phyloP scores from a whole-genome alignment of 345 rosid species.

The Sapria himalayana region DNA sequence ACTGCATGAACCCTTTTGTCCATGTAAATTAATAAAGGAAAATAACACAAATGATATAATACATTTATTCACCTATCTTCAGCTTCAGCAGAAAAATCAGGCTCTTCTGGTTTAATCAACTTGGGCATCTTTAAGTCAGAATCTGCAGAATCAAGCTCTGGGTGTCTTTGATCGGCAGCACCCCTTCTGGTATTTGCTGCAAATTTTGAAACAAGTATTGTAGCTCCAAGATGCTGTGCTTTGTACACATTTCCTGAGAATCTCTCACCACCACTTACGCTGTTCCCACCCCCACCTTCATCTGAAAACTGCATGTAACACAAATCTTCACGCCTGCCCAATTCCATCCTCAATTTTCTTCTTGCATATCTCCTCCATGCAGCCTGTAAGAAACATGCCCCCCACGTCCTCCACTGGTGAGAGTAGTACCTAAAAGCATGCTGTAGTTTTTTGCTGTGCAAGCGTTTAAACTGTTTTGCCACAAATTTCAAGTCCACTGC shows the following conservation, averaged over 20 bases:
- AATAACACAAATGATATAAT: no score
- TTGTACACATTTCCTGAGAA: constrained; percentile 8
- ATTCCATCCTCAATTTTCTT: constrained; percentile 43
- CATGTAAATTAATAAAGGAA: no score
- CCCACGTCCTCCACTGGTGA: constrained; percentile 85
- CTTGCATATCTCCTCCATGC: constrained; percentile 49
- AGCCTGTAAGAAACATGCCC: constrained; percentile 51
- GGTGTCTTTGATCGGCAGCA: constrained; percentile 14
- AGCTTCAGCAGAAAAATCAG: constrained; percentile 31
- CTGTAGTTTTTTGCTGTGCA: constrained; percentile 71
- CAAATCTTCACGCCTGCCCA: constrained; percentile 35
- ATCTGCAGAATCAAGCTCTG: constrained; percentile 22
- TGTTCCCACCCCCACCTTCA: constrained; percentile 3
- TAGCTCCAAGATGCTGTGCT: constrained; percentile 26
- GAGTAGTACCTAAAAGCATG: constrained; percentile 90
- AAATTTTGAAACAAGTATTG: constrained; percentile 46
- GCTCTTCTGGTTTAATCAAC: constrained; percentile 61
- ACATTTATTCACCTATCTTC: constrained; percentile 6
- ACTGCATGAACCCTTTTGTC: no score
- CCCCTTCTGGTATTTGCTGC: constrained; percentile 42
- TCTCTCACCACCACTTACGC: neutral
- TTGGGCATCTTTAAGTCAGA: constrained; percentile 61
- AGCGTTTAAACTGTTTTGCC: constrained; percentile 59
- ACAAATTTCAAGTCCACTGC: constrained; percentile 62
- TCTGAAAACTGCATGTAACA: constrained; percentile 9